Percentiles rank a stretch among this genome's conserved stretches.
phyloP scores from a whole-genome alignment of 257 asterid genomes.

The Solanum infundibuliforme region DNA sequence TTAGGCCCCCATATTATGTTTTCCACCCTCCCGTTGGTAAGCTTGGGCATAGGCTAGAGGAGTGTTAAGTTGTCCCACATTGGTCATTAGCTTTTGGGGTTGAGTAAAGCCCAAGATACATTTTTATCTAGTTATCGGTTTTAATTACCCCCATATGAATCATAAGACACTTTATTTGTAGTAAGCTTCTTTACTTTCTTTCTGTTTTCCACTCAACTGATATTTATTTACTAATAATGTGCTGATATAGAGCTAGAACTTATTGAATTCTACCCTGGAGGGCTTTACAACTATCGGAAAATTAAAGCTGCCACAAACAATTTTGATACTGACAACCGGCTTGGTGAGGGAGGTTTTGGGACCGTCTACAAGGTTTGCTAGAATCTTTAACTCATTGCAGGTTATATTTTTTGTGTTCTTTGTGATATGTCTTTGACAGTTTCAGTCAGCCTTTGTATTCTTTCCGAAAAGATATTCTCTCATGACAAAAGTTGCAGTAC shows the following conservation, averaged over 20 bases:
- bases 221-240: background rate
- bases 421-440: background rate
- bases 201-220: background rate
- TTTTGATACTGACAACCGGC: accelerated
- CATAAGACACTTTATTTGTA: background rate
- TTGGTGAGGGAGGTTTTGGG: background rate
- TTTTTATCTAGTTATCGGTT: background rate
- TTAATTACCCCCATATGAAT: background rate
- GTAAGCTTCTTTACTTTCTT: background rate
- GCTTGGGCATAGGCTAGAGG: background rate
- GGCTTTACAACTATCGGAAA: background rate
- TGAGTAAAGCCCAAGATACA: background rate
- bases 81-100: background rate
- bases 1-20: background rate
- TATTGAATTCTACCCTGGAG: background rate
- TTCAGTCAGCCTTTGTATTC: background rate
- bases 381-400: background rate
- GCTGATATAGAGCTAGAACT: background rate
- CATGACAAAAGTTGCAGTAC: background rate
- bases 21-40: background rate
- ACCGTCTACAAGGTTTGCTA: background rate
- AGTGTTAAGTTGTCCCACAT: background rate
- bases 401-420: background rate
- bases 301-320: background rate
- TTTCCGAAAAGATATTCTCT: background rate